Evolutionary conservation across 2,329 filamentous ascomycete genomes (phyloP).

Genomic region (Fusarium lyarnte): DNA sequence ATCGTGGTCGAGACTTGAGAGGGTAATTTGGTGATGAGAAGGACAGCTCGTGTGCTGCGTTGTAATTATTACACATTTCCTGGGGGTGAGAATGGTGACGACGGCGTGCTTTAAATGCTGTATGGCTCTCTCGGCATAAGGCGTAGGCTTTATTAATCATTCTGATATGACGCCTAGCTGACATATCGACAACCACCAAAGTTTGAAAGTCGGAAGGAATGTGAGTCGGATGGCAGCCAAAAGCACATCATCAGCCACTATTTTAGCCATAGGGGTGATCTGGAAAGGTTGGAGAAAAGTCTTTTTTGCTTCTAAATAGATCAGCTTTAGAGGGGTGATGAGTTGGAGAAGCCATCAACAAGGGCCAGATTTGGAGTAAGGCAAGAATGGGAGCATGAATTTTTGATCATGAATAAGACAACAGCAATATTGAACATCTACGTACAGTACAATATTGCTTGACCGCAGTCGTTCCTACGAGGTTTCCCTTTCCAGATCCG

Average conservation of each 20-base stretch:
- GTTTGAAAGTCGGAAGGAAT: neutral
- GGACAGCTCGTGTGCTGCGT: neutral
- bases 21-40: conserved; percentile 25
- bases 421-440: neutral
- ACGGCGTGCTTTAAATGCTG: neutral
- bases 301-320: conserved; percentile 6
- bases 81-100: neutral
- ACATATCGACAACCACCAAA: neutral
- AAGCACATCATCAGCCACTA: conserved; percentile 27
- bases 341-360: conserved; percentile 27
- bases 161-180: neutral
- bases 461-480: conserved; percentile 18
- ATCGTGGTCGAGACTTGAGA: conserved; percentile 30
- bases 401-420: conserved; percentile 8
- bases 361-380: conserved; percentile 24
- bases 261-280: conserved; percentile 4
- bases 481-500: conserved; percentile 18
- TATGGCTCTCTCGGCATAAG: neutral
- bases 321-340: neutral
- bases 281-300: conserved; percentile 18
- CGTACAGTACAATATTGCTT: neutral
- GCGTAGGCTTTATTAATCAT: neutral
- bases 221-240: conserved; percentile 3
- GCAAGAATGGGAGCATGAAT: conserved; percentile 12
- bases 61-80: neutral